Evolutionary conservation across 2,329 filamentous ascomycete genomes (phyloP), one percentile per base, ranked within the genome.

Genomic region (Chaetomiaceae sp.): DNA sequence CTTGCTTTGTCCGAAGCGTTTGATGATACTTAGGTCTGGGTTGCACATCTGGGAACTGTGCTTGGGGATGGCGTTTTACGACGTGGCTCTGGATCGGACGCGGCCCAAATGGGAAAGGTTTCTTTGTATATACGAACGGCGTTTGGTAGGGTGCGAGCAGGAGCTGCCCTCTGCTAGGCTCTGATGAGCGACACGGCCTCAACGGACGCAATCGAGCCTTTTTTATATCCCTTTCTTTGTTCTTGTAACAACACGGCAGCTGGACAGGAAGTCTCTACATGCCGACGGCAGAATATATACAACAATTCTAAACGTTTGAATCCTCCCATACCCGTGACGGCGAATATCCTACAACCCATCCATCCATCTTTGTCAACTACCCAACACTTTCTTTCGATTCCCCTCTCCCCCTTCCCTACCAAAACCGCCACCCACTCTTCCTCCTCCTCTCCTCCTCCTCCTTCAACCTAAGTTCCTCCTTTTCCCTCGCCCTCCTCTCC

Each of bases 381-480:
- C n/a, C 25, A 27, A 27, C 25, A 27, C 25, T 9, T 27, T n/a
- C n/a, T n/a, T n/a, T n/a, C n/a, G n/a, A n/a, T n/a, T n/a, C n/a
- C n/a, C n/a, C n/a, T n/a, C n/a, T n/a, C n/a, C 25, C 9, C 25
- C 9, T 9, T 27, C 9, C 14, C 14, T 21, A 83, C 80, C 80
- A 83, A 54, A 82, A 72, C 65, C 73, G 79, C 65, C 80, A 82
- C 79, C 80, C 81, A 21, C 72, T 66, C 63, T 67, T 75, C 51
- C 64, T 46, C 59, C 60, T 61, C 20, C 21, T 30, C 49, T 25
- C 34, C 42, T 33, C 27, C 23, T 27, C 65, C 51, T 69, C 65
- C 34, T 53, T 37, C 51, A n/a, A n/a, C n/a, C n/a, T n/a, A n/a
- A n/a, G n/a, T n/a, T 33, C 30, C 27, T 54, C 44, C 64, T 58